Evolutionary conservation across 1,284 basidiomycete genomes (phyloP), one percentile per base, ranked within the genome.

Genomic region (Puccinia coronata): DNA sequence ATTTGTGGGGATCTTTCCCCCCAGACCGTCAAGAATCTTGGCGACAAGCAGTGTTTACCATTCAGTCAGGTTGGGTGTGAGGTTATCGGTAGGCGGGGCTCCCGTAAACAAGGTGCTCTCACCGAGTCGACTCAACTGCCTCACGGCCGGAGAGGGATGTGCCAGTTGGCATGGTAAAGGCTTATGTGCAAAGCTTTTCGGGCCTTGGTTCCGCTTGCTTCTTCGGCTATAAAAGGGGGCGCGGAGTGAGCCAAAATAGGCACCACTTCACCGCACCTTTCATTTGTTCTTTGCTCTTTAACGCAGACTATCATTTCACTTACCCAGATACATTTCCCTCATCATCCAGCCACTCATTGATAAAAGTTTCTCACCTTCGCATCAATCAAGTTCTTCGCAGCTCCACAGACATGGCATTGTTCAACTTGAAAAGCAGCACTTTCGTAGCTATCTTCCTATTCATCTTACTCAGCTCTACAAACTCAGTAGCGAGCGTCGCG

Each of bases 331-430:
- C 59, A 63, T 18, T 20, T 39, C 5, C 34, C 39, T 39, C 34
- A 20, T 25, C 59, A 23, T 8, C 16, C 59, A 34, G 23, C 23
- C 59, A 23, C 34, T n/a, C 5, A 1, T n/a, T 31, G 18, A 39
- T 63, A 39, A 23, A 63, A 23, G 23, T 63, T 63, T 63, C 59
- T 39, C 59, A 63, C 39, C 34, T 3, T n/a, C 59, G n/a, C 9
- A 63, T 20, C 31, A 63, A n/a, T 23, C 59, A 39, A 63, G 59
- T 23, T 63, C 1, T 63, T 39, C 23, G 31, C 36, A 39, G 16
- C 59, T 63, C 59, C n/a, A n/a, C n/a, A n/a, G 28, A 63, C 18
- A 63, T 63, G 59, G 28, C 59, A 63, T 63, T 63, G 12, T 39
- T 63, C 59, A 63, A 39, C 59, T 31, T 63, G 34, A 31, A 34